phyloP scores from a whole-genome alignment of 169 alveolate species.

The Cryptosporidium meleagridis region DNA sequence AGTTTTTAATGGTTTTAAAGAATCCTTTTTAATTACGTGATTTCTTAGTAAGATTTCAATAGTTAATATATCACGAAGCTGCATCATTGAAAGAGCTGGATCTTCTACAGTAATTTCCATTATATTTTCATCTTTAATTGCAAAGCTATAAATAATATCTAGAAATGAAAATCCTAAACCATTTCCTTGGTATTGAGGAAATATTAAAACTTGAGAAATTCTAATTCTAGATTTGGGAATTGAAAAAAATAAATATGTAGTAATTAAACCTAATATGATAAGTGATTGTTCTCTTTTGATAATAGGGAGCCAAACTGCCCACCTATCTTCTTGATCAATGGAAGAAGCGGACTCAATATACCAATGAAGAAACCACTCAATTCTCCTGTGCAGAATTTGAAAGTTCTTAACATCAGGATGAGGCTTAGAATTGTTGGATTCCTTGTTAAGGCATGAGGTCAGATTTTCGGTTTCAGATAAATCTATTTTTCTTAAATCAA shows the following conservation, averaged over 20 bases:
- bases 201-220: conserved; percentile 82
- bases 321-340: conserved; percentile 74
- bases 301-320: conserved; percentile 76
- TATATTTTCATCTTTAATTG: conserved; percentile 79
- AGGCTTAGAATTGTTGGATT: neutral
- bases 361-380: conserved; percentile 78
- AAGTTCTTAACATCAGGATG: conserved; percentile 59
- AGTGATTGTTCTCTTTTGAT: conserved; percentile 33
- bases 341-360: conserved; percentile 76
- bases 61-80: conserved; percentile 80
- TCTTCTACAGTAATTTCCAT: conserved; percentile 85
- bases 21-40: conserved; percentile 9
- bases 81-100: conserved; percentile 83
- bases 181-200: conserved; percentile 82
- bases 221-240: conserved; percentile 80
- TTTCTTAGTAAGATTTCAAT: conserved; percentile 54
- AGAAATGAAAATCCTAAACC: conserved; percentile 82
- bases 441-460: neutral
- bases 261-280: conserved; percentile 81
- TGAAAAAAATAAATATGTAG: conserved; percentile 82
- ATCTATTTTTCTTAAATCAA: conserved; percentile 14
- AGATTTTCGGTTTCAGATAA: conserved; percentile 26
- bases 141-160: conserved; percentile 79
- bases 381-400: conserved; percentile 70
- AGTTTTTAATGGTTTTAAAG: conserved; percentile 11